Base-by-base conservation (phyloP, 2,329 filamentous ascomycete species). In the Kalaharituber pfeilii region DNA sequence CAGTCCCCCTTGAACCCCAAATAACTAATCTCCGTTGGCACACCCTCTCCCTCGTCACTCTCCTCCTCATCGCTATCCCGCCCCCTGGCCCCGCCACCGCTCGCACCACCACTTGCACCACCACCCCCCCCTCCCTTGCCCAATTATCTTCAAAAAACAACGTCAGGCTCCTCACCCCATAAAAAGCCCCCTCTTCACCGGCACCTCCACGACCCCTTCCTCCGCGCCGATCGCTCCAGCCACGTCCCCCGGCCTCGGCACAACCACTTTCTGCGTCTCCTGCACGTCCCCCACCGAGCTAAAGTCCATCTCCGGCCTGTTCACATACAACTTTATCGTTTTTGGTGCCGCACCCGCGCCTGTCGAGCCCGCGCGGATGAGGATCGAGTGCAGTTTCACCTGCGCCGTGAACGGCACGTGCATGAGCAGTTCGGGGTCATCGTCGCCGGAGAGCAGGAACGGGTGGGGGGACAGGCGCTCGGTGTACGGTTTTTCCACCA, bases 1-100 rank as follows among this genome's bases (percentile, higher is more conserved):
- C 86, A 96, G 69, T 94, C 86, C 24, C 91, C 91, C 70, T 86
- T 88, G 72, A 98, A 96, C 1, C 85, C 91, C 54, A 96, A 60
- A 69, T 95, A 98, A 58, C 75, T 80, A 1, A 96, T 67, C 50
- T 80, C 75, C 45, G 85, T 89, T 53, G 82, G 79, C 53, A 93
- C 85, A 65, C 88, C 85, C 13, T 86, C 84, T 0, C 80, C 86
- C 9, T 66, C 65, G 49, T 79, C 76, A 62, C 80, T 39, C 33
- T 9, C 33, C 33, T 39, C 33, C 30, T 36, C 30, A 15, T 2
- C 6, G 6, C 30, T 36, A n/a, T n/a, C n/a, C n/a, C n/a, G n/a
- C n/a, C n/a, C n/a, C n/a, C n/a, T n/a, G n/a, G n/a, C n/a, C n/a
- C n/a, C n/a, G n/a, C n/a, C n/a, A n/a, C n/a, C n/a, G n/a, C n/a